Evolutionary conservation across 2,329 filamentous ascomycete genomes (phyloP).

Genomic region (Alternaria atra): DNA sequence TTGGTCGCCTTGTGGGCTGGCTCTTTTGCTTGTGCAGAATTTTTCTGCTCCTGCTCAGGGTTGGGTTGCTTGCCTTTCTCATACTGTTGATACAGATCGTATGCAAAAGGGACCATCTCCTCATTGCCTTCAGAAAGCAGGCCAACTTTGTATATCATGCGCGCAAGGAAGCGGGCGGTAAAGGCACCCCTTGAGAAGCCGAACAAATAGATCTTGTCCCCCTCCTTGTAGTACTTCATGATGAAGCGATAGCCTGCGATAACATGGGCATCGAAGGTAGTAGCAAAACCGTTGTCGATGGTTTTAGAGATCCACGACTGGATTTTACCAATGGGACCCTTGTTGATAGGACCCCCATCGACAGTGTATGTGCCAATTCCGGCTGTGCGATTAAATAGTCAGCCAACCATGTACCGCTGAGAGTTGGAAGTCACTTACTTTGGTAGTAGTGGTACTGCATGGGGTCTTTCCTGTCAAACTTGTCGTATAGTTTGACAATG

Average conservation of each 20-base stretch:
- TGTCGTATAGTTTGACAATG: constrained; percentile 30
- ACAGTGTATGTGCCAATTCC: constrained; percentile 28
- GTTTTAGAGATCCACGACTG: constrained; percentile 15
- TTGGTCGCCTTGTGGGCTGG: neutral
- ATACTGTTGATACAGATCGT: constrained; percentile 18
- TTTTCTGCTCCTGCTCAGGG: constrained; percentile 48
- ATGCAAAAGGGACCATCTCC: constrained; percentile 32
- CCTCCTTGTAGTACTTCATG: constrained; percentile 42
- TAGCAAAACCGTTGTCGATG: constrained; percentile 24
- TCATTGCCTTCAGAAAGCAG: constrained; percentile 34
- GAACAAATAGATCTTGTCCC: constrained; percentile 48
- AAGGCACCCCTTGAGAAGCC: constrained; percentile 48
- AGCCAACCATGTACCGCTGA: neutral
- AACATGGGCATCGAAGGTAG: constrained; percentile 21
- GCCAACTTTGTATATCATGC: constrained; percentile 36
- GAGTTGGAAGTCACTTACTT: constrained; percentile 7
- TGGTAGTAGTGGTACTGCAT: constrained; percentile 32
- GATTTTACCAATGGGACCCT: neutral
- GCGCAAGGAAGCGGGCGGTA: constrained; percentile 45
- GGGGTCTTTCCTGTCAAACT: constrained; percentile 23
- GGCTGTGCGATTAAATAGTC: constrained; percentile 8
- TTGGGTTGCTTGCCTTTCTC: constrained; percentile 16
- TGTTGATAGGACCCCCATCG: constrained; percentile 2
- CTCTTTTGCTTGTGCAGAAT: constrained; percentile 27
- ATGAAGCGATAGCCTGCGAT: constrained; percentile 44